Base-by-base conservation (phyloP, 208 protist species). In the Balamuthia mandrillaris region DNA sequence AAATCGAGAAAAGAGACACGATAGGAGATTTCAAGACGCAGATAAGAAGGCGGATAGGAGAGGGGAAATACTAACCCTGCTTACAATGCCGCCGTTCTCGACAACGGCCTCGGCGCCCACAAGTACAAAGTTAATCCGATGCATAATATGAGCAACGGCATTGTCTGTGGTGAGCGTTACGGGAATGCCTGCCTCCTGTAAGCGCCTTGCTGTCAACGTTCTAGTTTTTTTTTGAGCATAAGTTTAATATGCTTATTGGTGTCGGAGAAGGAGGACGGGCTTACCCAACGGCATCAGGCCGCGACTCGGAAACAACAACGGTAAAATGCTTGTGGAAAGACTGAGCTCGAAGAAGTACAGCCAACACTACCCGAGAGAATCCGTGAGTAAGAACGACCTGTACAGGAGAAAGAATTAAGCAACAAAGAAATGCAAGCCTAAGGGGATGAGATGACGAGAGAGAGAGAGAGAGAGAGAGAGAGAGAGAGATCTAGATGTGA, bases 41-140 rank as follows among this genome's bases (percentile, higher is more conserved):
- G 24, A 2, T 35, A 7, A 66, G 18, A 12, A 39, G 24, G 60
- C 14, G 60, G 33, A 27, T 75, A 52, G 41, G 27, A 37, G 65
- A n/a, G n/a, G n/a, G 54, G 42, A 85, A 54, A 31, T 27, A 37
- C 77, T 35, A 31, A 92, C 96, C 51, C 95, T 97, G 86, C 99
- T 98, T 37, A 99, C 96, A 39, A 99, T 95, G n/a, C 98, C 98
- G 24, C 98, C 98, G 74, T 96, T 98, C 89, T 99, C 98, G 18
- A 98, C 98, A 2, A 99, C 97, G 78, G 95, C 98, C 77, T 97
- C 97, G 21, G 98, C 97, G 41, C 98, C 98, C 60, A 95, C 95
- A 1, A 99, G 88, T 10, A 99, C 97, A 89, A 98, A 95, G 85
- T 99, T 97, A 4, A 99, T 95, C 58, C 91, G 81, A 49, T 86